Evolutionary conservation across 257 asterid species (phyloP).

Genomic region (Plantago ovata): DNA sequence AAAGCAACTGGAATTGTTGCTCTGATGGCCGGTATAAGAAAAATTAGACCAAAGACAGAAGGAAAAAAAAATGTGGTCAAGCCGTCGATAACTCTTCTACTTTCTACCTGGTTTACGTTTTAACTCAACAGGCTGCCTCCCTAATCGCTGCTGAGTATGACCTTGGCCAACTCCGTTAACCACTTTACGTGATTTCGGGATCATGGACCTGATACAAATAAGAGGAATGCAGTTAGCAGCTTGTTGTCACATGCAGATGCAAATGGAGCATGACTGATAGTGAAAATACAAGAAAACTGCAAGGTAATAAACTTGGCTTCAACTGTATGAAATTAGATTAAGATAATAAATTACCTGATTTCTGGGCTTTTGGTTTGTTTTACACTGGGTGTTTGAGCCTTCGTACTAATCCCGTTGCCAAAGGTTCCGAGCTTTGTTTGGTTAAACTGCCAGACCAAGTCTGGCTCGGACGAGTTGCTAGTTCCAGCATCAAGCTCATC

Average conservation of each 20-base stretch:
- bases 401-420: slow-evolving; percentile 45
- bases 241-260: neutral
- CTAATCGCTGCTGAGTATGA: slow-evolving; percentile 45
- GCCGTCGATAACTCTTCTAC: slow-evolving; percentile 22
- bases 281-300: neutral
- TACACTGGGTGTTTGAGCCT: slow-evolving; percentile 39
- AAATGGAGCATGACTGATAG: neutral
- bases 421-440: slow-evolving; percentile 49
- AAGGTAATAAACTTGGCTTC: neutral
- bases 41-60: slow-evolving; percentile 14
- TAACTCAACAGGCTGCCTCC: slow-evolving; percentile 45
- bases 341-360: slow-evolving; percentile 43
- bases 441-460: slow-evolving; percentile 80
- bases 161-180: slow-evolving; percentile 40
- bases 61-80: slow-evolving; percentile 12
- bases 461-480: slow-evolving; percentile 90
- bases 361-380: slow-evolving; percentile 62
- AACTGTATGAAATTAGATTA: neutral
- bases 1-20: slow-evolving; percentile 58
- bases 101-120: slow-evolving; percentile 76
- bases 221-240: slow-evolving; percentile 5
- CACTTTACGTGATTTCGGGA: slow-evolving; percentile 55
- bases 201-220: slow-evolving; percentile 49
- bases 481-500: slow-evolving; percentile 82
- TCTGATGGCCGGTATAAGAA: slow-evolving; percentile 25